Conservation (phyloP, 108 stramenopile genomes). For the Cyclotella cryptica region DNA sequence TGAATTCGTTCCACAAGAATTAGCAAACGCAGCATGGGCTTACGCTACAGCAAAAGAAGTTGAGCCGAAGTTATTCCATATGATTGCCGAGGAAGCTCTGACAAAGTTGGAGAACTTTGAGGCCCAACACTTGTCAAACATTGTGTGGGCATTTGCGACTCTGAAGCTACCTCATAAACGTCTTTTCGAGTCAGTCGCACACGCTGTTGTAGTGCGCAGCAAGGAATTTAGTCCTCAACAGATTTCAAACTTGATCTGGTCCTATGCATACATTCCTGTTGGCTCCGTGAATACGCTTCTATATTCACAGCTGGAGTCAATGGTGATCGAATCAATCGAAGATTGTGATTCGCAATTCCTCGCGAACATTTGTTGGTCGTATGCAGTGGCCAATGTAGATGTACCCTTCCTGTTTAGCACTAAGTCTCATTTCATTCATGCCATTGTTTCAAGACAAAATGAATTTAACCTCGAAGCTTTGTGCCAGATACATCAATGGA, state of each 20-base stretch:
- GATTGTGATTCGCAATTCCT: constrained; percentile 31
- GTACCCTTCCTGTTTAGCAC: constrained; percentile 16
- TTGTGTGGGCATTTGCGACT: constrained; percentile 19
- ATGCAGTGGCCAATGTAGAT: constrained; percentile 30
- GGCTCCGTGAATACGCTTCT: not conserved
- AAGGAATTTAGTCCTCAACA: constrained; percentile 34
- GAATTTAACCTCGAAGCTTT: constrained; percentile 28
- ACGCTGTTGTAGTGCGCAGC: not conserved
- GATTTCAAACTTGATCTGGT: constrained; percentile 38
- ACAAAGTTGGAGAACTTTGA: constrained; percentile 16
- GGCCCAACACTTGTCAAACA: constrained; percentile 26
- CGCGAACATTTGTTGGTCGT: constrained; percentile 42
- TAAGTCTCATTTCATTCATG: constrained; percentile 16
- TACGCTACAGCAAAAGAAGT: constrained; percentile 3
- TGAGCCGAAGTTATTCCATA: constrained; percentile 5
- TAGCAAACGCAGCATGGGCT: constrained; percentile 25
- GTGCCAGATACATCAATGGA: constrained; percentile 30
- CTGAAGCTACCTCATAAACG: not conserved
- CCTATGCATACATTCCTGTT: constrained; percentile 15
- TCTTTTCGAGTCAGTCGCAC: constrained; percentile 18
- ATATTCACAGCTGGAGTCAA: not conserved
- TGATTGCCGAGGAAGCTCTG: constrained; percentile 14
- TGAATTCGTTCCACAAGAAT: constrained; percentile 16
- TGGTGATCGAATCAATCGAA: constrained; percentile 10
- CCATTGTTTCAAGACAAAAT: constrained; percentile 2